These are phyloP conservation scores for Diplogelasinospora grovesii DNA, from an alignment of 495 filamentous ascomycete species.

Conservation along the genomic window DNA sequence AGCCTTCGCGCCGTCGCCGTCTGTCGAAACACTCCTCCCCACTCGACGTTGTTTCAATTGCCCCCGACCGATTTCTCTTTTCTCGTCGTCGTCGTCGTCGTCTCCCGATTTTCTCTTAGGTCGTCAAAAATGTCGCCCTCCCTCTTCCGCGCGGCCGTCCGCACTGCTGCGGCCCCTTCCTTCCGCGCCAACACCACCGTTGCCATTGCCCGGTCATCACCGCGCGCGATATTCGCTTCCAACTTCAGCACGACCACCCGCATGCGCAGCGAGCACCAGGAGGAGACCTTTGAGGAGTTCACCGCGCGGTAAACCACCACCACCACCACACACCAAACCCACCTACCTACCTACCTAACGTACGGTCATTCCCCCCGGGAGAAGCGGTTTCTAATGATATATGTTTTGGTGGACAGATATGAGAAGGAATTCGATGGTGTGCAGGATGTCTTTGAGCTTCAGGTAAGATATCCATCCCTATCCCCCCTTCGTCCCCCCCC, in stretches of 20 bases:
- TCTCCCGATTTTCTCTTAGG: constrained; percentile 3
- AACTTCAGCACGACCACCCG: constrained; percentile 63
- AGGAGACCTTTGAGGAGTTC: constrained; percentile 99
- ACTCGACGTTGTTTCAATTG: constrained; percentile 11
- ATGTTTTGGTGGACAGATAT: constrained; percentile 59
- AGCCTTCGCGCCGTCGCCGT: no score
- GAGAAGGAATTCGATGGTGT: constrained; percentile 98
- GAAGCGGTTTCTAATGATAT: no score
- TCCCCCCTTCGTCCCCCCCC: constrained; percentile 1
- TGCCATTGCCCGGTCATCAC: constrained; percentile 44
- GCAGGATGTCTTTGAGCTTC: constrained; percentile 98
- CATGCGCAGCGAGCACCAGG: constrained; percentile 55
- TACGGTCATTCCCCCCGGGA: constrained; percentile 5
- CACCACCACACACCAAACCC: constrained; percentile 10
- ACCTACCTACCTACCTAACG: constrained; percentile 4
- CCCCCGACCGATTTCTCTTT: constrained; percentile 9
- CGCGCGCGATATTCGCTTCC: constrained; percentile 39
- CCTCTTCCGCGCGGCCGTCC: constrained; percentile 63
- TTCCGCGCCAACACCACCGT: constrained; percentile 55
- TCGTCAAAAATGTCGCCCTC: constrained; percentile 64
- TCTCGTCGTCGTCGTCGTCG: no score
- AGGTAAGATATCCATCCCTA: constrained; percentile 55
- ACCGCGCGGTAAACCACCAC: constrained; percentile 70
- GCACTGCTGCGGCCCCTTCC: constrained; percentile 59
- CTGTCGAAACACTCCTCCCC: constrained; percentile 14